Percentiles rank a stretch among this genome's conserved stretches.
phyloP scores from a whole-genome alignment of 352 stramenopile species.

The Globisporangium canariense region DNA sequence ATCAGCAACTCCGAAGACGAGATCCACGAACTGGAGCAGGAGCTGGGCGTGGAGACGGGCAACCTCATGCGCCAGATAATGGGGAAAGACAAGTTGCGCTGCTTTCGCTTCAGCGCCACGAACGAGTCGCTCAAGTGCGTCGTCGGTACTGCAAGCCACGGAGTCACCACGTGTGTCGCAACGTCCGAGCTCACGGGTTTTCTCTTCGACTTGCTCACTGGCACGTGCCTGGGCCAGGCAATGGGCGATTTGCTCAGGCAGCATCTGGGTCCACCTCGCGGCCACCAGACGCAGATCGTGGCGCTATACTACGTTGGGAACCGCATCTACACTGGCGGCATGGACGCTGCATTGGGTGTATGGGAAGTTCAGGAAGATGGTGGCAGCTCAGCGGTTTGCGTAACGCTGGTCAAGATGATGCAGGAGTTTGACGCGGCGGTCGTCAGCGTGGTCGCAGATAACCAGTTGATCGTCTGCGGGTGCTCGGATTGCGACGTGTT shows the following conservation, averaged over 20 bases:
- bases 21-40: slow-evolving; percentile 62
- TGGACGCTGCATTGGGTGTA: slow-evolving; percentile 57
- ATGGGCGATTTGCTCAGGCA: slow-evolving; percentile 58
- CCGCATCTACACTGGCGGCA: slow-evolving; percentile 67
- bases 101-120: slow-evolving; percentile 68
- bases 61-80: slow-evolving; percentile 70
- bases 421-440: slow-evolving; percentile 70
- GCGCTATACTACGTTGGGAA: slow-evolving; percentile 55
- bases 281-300: slow-evolving; percentile 68
- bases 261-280: slow-evolving; percentile 58
- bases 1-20: slow-evolving; percentile 67
- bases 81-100: slow-evolving; percentile 60
- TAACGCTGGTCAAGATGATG: slow-evolving; percentile 42
- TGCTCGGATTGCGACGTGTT: slow-evolving; percentile 74
- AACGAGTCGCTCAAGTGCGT: slow-evolving; percentile 75
- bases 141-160: slow-evolving; percentile 63
- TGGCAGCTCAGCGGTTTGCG: slow-evolving; percentile 50
- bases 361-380: slow-evolving; percentile 63
- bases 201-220: slow-evolving; percentile 66
- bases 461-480: slow-evolving; percentile 48
- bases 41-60: slow-evolving; percentile 64
- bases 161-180: slow-evolving; percentile 57
- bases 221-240: slow-evolving; percentile 57
- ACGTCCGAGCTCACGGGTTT: slow-evolving; percentile 40
- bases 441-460: slow-evolving; percentile 62